Evolutionary conservation across 306 rosid genomes (phyloP), one percentile per base, ranked within the genome.

Genomic region (Lotus japonicus): DNA sequence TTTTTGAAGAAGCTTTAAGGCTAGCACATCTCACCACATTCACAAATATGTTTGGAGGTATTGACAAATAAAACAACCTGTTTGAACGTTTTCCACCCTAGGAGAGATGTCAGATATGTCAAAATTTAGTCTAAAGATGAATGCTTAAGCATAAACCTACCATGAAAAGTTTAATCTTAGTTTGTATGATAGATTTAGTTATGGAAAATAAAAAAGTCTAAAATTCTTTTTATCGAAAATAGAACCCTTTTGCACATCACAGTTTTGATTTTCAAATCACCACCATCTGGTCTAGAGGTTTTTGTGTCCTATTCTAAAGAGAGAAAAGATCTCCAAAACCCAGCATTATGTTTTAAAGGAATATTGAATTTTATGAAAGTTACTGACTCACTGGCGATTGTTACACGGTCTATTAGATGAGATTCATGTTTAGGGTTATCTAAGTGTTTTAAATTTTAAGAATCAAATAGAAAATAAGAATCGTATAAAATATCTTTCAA

Each of bases 21-120:
- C 95, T 94, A 61, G 97, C 95, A 54, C 89, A 85, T 80, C 79
- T 85, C 61, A 87, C 99, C 51, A 61, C 97, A 63, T 94, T 95
- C 61, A 94, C 90, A 64, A 94, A 94, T 75, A 94, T 79, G 80
- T 90, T 94, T 64, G 97, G 97, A 28, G 98, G 97, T 77, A 90
- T 80, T 58, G 98, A 90, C 75, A 94, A 72, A 82, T 94, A 94
- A 81, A 85, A 94, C 65, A 94, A 81, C 78, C 99, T 86, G 73
- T 90, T 81, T 56, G 97, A 79, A 21, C 42, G n/a, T 72, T 74
- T 94, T 74, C 90, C 97, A 53, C 77, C 86, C 97, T 94, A 88
- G 17, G 75, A 72, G 46, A 62, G 64, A 68, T 54, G 21, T 16
- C 31, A 74, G 65, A 66, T 62, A 60, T 61, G 70, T 68, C 63